Evolutionary conservation across 73 alveolate genomes (phyloP), one percentile per base, ranked within the genome.

Genomic region (Effrenium voratum): DNA sequence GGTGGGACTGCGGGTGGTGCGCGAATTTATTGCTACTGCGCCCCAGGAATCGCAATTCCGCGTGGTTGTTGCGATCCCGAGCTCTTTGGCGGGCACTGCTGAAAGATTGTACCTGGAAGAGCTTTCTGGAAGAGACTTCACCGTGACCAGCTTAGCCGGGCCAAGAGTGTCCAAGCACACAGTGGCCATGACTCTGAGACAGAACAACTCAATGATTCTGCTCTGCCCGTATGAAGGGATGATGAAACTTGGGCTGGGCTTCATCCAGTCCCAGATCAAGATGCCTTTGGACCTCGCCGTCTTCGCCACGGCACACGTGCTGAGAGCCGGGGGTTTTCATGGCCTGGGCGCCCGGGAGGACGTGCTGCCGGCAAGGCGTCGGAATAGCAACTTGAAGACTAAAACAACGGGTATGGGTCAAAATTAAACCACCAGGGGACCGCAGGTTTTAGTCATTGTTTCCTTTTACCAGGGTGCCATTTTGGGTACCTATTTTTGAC

Each of bases 301-400:
- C 76, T 90, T 68, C 24, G 97, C 97, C 28, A 90, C 86, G 2
- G 97, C 97, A 28, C 97, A 90, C 87, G 40, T 90, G 57, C 49
- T 90, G 72, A 72, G 97, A 3, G 97, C 97, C 5, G 97, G 97
- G 6, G 97, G 97, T 45, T 90, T 90, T 36, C 87, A 90, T 47
- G 46, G 88, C 19, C 44, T 90, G 30, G 97, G 88, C 15, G 97
- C 97, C 34, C 55, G 73, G 49, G 97, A 90, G 12, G 97, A 90
- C 57, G 55, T 90, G 45, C 44, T 90, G 44, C 97, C 97, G 30
- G 97, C 82, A 32, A 19, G 82, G 32, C n/a, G n/a, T n/a, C n/a
- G n/a, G n/a, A n/a, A n/a, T n/a, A n/a, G n/a, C n/a, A n/a, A n/a
- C n/a, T n/a, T n/a, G n/a, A n/a, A n/a, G n/a, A n/a, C n/a, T n/a